Evolutionary conservation across 1,139 yeast genomes (phyloP).

Genomic region (Suhomyces chickasaworum): DNA sequence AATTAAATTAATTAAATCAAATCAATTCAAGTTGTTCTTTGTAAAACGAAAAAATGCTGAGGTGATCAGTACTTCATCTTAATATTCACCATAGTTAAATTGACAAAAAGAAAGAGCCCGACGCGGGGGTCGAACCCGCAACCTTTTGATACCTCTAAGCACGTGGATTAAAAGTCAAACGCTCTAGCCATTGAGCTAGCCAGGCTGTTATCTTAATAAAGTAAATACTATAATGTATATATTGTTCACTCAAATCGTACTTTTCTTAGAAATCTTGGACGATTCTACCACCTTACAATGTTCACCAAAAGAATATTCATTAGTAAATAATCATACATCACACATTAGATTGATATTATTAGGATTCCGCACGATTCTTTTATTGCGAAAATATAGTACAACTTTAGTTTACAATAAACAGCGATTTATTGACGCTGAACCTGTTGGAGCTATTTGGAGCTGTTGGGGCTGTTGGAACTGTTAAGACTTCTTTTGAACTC

Average conservation of each 20-base stretch:
- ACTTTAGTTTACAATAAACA: neutral
- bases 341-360: neutral
- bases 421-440: no score
- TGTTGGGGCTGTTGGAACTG: neutral
- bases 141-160: conserved; percentile 20
- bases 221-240: neutral
- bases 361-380: neutral
- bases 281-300: no score
- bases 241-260: neutral
- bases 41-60: no score
- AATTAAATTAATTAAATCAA: no score
- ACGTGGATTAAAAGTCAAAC: conserved; percentile 39
- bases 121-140: conserved; percentile 32
- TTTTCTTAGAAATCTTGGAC: no score
- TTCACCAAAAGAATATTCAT: no score
- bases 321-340: neutral
- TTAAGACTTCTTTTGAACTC: conserved; percentile 16
- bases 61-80: no score
- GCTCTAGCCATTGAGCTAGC: conserved; percentile 53
- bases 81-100: no score
- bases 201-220: conserved; percentile 17
- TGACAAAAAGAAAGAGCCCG: conserved; percentile 21
- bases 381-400: neutral
- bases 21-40: no score
- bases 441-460: no score